Base-by-base conservation (phyloP, 2,329 filamentous ascomycete genomes). In the Incumbomyces lentus region DNA sequence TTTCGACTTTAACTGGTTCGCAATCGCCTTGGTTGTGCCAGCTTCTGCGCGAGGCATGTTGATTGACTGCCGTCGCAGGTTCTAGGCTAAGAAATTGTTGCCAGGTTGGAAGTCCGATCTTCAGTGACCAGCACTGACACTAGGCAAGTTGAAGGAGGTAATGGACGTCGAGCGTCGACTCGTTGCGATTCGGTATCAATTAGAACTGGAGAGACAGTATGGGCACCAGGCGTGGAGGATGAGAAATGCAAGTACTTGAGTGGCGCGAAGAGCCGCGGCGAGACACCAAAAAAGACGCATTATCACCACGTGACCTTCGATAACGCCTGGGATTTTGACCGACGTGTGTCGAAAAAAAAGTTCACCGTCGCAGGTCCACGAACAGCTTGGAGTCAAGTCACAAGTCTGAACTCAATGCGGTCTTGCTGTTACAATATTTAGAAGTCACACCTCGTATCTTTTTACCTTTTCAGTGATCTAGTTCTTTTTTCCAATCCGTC, bases 21-120 rank as follows among this genome's bases (percentile, higher is more conserved):
- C 80, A 50, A 96, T 76, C 64, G 86, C 78, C 69, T 95, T 96
- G n/a, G 83, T 87, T 47, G 82, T 86, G 53, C 92, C 92, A 45
- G 86, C 81, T 71, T 96, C 92, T 59, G 92, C 92, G 71, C 86
- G 86, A 44, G 83, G 82, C 90, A 96, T 96, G 44, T 62, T 82
- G 69, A 59, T 57, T n/a, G 16, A n/a, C 33, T 35, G 33, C 4
- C 12, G 13, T 12, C 4, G 22, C 22, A 26, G 58, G 50, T 48
- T 34, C 22, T 44, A 14, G 18, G 6, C 12, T 14, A 14, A 30
- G 19, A 41, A 11, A 31, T 12, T 40, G 16, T 18, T 6, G 11
- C 17, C 11, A 26, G 6, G 8, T 14, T 14, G 37, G 18, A 12
- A 19, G 14, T 16, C 18, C 6, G 22, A 26, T 26, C 22, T 26